phyloP scores from a whole-genome alignment of 371 early-diverging fungal genomes.

The Dinochytrium kinnereticum region DNA sequence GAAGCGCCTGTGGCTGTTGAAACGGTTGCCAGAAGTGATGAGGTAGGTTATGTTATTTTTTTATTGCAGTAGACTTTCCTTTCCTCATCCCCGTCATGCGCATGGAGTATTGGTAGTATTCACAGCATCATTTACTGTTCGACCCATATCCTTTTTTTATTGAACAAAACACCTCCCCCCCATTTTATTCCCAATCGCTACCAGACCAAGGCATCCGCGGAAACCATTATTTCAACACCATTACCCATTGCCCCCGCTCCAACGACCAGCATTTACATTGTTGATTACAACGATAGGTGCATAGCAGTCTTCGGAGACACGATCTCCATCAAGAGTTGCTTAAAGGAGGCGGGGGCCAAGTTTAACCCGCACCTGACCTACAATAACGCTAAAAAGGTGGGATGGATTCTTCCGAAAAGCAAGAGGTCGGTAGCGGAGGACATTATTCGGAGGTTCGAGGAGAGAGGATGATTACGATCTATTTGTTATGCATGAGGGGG shows the following conservation, averaged over 20 bases:
- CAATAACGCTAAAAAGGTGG: not conserved
- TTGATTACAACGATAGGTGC: constrained; percentile 6
- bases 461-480: not conserved
- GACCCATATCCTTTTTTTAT: too few relatives aligned
- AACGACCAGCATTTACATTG: not conserved
- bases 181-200: too few relatives aligned
- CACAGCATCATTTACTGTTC: too few relatives aligned
- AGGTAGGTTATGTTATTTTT: too few relatives aligned
- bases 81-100: too few relatives aligned
- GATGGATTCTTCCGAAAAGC: not conserved
- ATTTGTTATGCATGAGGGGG: too few relatives aligned
- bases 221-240: too few relatives aligned
- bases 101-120: too few relatives aligned
- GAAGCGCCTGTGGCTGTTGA: not conserved
- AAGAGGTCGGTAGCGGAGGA: not conserved
- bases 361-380: constrained; percentile 7
- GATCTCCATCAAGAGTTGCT: not conserved
- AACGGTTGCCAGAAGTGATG: too few relatives aligned
- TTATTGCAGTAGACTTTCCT: too few relatives aligned
- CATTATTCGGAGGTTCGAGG: not conserved
- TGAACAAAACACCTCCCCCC: too few relatives aligned
- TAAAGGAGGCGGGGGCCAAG: not conserved
- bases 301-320: constrained; percentile 16
- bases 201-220: too few relatives aligned
- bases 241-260: not conserved